These are phyloP conservation scores for Angophora floribunda DNA, from an alignment of 345 rosid species.

Conservation along the genomic window DNA sequence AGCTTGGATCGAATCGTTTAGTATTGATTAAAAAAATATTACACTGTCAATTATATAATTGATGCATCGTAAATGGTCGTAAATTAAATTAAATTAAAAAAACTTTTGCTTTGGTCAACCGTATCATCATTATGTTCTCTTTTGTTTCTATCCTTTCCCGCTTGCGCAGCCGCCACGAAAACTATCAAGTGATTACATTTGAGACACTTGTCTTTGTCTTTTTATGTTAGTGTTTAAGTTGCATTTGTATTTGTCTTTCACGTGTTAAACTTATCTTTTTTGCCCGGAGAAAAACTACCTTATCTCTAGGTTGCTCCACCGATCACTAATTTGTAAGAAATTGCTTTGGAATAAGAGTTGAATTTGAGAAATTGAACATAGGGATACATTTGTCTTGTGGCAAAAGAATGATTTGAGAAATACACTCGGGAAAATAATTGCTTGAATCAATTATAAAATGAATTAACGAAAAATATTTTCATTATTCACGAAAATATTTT, in stretches of 20 bases:
- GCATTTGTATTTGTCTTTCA: not conserved
- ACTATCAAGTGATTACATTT: not conserved
- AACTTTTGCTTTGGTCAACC: not conserved
- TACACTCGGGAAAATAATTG: not conserved
- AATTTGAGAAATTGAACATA: not conserved
- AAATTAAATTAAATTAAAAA: not conserved
- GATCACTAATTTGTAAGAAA: not conserved
- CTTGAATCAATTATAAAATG: not conserved
- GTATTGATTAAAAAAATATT: not conserved
- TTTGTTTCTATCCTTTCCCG: not conserved
- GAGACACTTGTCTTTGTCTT: not conserved
- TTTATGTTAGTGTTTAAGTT: not conserved
- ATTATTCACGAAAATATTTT: fast-evolving
- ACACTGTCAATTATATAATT: not conserved
- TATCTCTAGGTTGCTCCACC: not conserved
- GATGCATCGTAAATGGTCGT: not conserved
- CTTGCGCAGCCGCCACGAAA: not conserved
- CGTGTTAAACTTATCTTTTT: not conserved
- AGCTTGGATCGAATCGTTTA: not conserved
- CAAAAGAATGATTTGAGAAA: not conserved
- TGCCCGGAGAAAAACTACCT: not conserved
- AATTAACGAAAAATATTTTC: not conserved
- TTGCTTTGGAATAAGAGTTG: not conserved
- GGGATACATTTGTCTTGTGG: not conserved
- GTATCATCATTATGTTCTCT: not conserved